phyloP scores from a whole-genome alignment of 805 yeast genomes.

The Starmera dryadoides region DNA sequence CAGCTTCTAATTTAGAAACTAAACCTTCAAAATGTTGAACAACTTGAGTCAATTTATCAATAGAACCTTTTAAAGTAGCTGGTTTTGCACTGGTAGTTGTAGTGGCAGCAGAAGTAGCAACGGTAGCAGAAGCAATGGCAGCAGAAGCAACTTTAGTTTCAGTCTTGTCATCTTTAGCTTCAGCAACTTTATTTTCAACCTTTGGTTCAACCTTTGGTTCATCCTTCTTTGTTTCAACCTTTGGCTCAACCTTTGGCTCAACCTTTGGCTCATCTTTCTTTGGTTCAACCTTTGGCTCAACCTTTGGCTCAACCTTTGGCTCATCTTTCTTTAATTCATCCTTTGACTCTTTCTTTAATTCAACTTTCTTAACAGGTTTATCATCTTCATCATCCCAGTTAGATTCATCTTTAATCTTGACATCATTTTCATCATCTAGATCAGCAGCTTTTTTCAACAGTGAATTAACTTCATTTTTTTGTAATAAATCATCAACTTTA shows the following conservation, averaged over 20 bases:
- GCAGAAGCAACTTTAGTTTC: slow-evolving; percentile 8
- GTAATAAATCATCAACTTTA: slow-evolving; percentile 40
- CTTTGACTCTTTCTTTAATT: slow-evolving; percentile 9
- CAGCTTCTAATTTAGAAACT: slow-evolving; percentile 40
- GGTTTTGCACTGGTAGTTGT: slow-evolving; percentile 31
- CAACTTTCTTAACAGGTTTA: slow-evolving; percentile 10
- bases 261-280: slow-evolving; percentile 6
- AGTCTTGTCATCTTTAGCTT: slow-evolving; percentile 5
- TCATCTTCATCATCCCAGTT: slow-evolving; percentile 31
- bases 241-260: slow-evolving; percentile 8
- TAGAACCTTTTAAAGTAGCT: slow-evolving; percentile 63
- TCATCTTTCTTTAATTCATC: slow-evolving; percentile 15
- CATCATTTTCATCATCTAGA: slow-evolving; percentile 30
- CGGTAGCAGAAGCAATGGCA: slow-evolving; percentile 5
- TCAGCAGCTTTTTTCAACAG: slow-evolving; percentile 40
- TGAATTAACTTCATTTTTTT: slow-evolving; percentile 38
- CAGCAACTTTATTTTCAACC: slow-evolving; percentile 7
- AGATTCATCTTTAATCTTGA: slow-evolving; percentile 14
- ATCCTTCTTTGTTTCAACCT: slow-evolving; percentile 7
- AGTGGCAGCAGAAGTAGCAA: slow-evolving; percentile 7
- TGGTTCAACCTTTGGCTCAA: slow-evolving; percentile 8
- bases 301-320: slow-evolving; percentile 9
- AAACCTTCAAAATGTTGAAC: slow-evolving; percentile 53
- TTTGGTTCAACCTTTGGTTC: slow-evolving; percentile 9
- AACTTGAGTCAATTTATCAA: slow-evolving; percentile 55